Conservation (phyloP, 2,329 filamentous ascomycete genomes). For the Aureobasidium sp. region DNA sequence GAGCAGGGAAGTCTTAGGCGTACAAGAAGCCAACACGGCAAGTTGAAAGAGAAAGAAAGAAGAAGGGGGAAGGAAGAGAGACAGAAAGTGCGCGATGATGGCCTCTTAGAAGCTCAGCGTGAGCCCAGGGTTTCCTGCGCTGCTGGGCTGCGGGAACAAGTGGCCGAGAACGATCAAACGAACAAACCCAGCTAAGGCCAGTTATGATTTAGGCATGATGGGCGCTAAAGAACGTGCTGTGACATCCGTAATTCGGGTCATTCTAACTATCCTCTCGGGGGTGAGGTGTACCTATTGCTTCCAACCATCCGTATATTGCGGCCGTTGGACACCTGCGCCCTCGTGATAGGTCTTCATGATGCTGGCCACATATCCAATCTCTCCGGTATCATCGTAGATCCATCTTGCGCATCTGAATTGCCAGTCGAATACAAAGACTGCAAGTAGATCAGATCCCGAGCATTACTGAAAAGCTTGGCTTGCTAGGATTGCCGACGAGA, state of each 20-base stretch:
- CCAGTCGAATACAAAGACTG: not conserved
- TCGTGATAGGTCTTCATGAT: not conserved
- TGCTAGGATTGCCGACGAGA: conserved; percentile 9
- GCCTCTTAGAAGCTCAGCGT: conserved; percentile 11
- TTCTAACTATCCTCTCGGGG: conserved; percentile 2
- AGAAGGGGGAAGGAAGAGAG: conserved; percentile 3
- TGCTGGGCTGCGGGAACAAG: conserved; percentile 12
- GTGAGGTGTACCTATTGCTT: not conserved
- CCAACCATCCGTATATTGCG: not conserved
- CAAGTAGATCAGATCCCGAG: conserved; percentile 6
- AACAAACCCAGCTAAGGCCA: conserved; percentile 14
- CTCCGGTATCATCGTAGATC: not conserved
- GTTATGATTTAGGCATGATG: conserved; percentile 14
- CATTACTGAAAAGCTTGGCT: conserved; percentile 11
- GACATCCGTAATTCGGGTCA: conserved; percentile 10
- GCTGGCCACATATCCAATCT: not conserved
- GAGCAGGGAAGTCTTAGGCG: not conserved
- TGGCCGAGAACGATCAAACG: conserved; percentile 16
- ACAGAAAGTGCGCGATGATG: conserved; percentile 10
- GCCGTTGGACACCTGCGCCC: not conserved
- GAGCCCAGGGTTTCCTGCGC: conserved; percentile 13
- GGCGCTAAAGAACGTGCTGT: conserved; percentile 13
- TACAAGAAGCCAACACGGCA: not conserved
- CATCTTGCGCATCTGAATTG: not conserved
- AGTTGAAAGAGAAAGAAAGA: conserved; percentile 7